phyloP scores from a whole-genome alignment of 2,329 filamentous ascomycete genomes.

The Talaromyces albobiverticillius region DNA sequence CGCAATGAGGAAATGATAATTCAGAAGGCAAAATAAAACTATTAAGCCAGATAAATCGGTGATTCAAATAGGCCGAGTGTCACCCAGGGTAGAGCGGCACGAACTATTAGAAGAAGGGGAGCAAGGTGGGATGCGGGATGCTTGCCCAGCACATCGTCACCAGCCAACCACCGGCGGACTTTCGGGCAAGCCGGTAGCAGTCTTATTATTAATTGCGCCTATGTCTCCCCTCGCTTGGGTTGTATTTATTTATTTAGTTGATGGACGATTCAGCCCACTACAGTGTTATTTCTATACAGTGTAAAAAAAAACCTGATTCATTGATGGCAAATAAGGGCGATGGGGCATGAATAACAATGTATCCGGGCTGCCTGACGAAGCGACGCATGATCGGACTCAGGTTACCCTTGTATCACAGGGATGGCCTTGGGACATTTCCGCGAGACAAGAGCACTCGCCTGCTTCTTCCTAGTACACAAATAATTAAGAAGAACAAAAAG shows the following conservation, averaged over 20 bases:
- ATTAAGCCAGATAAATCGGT: background rate
- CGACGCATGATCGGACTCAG: too few relatives aligned
- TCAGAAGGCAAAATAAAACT: background rate
- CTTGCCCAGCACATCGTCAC: slow-evolving; percentile 10
- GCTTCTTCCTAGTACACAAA: too few relatives aligned
- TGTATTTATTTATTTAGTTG: too few relatives aligned
- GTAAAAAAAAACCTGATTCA: too few relatives aligned
- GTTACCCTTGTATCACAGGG: too few relatives aligned
- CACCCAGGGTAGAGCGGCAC: background rate
- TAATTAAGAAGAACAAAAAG: too few relatives aligned
- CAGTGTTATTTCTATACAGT: too few relatives aligned
- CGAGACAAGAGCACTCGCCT: too few relatives aligned
- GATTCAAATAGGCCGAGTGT: background rate
- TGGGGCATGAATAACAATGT: background rate
- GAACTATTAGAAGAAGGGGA: background rate
- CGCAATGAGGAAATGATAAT: background rate
- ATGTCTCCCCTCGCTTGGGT: too few relatives aligned
- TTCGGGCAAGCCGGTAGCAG: background rate
- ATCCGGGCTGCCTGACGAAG: background rate
- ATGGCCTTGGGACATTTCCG: background rate
- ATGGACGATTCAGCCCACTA: too few relatives aligned
- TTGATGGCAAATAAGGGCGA: too few relatives aligned
- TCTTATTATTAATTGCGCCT: too few relatives aligned
- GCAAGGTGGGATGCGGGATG: slow-evolving; percentile 17
- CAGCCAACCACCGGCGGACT: slow-evolving; percentile 12